Percentiles rank a stretch among this genome's conserved stretches.
Conservation (phyloP, 352 stramenopile species). For the Globisporangium carolinianum region DNA sequence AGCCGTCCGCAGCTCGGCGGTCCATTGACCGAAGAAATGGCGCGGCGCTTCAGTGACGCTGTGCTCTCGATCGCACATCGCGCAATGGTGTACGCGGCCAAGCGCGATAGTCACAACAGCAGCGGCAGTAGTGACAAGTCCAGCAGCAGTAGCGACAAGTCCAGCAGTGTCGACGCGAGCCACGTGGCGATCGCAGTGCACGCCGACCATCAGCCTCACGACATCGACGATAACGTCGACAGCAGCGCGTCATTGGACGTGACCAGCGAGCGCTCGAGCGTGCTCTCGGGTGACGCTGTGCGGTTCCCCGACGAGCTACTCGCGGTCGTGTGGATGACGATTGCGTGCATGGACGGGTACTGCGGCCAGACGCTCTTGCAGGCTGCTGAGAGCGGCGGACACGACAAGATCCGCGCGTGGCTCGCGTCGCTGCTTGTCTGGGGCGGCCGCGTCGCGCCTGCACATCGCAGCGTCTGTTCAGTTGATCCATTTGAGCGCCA, state of each 20-base stretch:
- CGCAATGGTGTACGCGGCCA: conserved; percentile 41
- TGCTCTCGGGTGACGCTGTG: conserved; percentile 16
- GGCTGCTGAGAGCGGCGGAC: conserved; percentile 58
- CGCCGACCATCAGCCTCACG: conserved; percentile 3
- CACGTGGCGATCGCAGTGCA: conserved; percentile 9
- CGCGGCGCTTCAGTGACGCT: conserved; percentile 57
- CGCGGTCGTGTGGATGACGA: conserved; percentile 75
- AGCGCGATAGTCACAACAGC: conserved; percentile 13
- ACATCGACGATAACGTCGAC: too few species aligned
- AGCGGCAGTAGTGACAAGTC: conserved; percentile 5
- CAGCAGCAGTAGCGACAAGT: conserved; percentile 5
- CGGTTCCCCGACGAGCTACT: conserved; percentile 62
- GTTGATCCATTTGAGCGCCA: conserved; percentile 63
- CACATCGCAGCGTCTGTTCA: conserved; percentile 25
- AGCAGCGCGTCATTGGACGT: background rate
- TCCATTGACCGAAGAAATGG: conserved; percentile 55
- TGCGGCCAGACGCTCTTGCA: conserved; percentile 78
- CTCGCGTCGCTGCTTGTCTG: conserved; percentile 66
- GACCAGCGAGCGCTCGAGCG: conserved; percentile 7
- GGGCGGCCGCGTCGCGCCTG: conserved; percentile 41
- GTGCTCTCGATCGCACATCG: conserved; percentile 54
- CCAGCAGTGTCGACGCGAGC: background rate
- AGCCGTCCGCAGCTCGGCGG: conserved; percentile 40
- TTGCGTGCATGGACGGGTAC: conserved; percentile 73
- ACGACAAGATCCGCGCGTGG: conserved; percentile 81